These are phyloP conservation scores for Glebionis coronaria DNA, from an alignment of 129 eudicot species.

Conservation along the genomic window DNA sequence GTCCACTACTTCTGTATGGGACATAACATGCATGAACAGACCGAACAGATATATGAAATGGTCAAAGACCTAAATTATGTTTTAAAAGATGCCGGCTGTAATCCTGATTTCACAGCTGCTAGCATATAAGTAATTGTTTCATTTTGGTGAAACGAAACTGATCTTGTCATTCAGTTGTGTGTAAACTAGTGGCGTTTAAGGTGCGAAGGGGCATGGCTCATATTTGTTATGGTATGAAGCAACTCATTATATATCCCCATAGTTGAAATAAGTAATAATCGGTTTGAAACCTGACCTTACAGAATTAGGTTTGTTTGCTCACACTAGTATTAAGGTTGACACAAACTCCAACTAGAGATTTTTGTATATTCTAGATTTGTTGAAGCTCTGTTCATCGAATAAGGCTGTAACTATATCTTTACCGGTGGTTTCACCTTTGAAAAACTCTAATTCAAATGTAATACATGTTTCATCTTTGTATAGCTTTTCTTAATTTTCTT, in stretches of 20 bases:
- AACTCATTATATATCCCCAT: too few relatives aligned
- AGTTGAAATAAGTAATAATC: background rate
- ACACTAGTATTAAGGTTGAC: background rate
- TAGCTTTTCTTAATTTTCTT: background rate
- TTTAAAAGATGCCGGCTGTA: slow-evolving; percentile 49
- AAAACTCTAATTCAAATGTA: slow-evolving; percentile 3
- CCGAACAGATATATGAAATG: slow-evolving; percentile 46
- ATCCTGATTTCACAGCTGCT: slow-evolving; percentile 41
- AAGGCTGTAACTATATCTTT: background rate
- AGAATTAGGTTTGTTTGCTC: too few relatives aligned
- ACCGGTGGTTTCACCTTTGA: background rate
- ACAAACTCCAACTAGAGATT: slow-evolving; percentile 6
- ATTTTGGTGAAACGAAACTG: background rate
- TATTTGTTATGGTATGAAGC: background rate
- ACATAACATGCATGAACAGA: slow-evolving; percentile 60
- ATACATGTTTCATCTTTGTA: background rate
- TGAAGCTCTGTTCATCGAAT: slow-evolving; percentile 11
- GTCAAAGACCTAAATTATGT: slow-evolving; percentile 44
- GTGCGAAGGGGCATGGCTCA: background rate
- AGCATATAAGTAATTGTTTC: slow-evolving; percentile 25
- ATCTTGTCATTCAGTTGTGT: background rate
- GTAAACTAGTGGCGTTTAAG: background rate
- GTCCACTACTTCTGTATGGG: slow-evolving; percentile 73
- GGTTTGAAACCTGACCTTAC: too few relatives aligned
- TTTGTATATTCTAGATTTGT: slow-evolving; percentile 1